Conservation (phyloP, 257 asterid genomes). For the Prunella vulgaris region DNA sequence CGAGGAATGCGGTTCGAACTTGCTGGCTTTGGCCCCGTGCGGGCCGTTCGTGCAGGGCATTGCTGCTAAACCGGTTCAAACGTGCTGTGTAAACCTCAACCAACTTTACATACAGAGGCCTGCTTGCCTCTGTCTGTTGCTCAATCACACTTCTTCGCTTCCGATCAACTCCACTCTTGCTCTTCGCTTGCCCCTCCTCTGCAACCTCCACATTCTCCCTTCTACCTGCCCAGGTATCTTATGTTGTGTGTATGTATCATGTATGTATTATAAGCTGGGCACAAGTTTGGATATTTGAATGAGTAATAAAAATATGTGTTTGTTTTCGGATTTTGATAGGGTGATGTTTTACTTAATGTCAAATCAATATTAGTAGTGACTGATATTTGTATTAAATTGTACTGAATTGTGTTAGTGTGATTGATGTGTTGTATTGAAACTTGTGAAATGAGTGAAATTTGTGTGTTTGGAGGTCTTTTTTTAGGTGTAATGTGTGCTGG, state of each 20-base stretch:
- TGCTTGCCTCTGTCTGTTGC: constrained; percentile 51
- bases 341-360: no score
- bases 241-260: background rate
- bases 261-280: no score
- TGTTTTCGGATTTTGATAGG: no score
- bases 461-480: no score
- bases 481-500: no score
- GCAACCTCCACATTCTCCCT: constrained; percentile 33
- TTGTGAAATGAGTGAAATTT: no score
- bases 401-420: no score
- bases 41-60: constrained; percentile 57
- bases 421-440: no score
- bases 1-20: constrained; percentile 38
- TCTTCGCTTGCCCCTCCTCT: constrained; percentile 57
- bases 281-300: no score
- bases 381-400: no score
- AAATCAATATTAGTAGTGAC: no score
- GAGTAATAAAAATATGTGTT: no score
- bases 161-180: constrained; percentile 63
- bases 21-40: constrained; percentile 48
- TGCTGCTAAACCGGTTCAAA: constrained; percentile 36
- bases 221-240: constrained; percentile 49
- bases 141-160: constrained; percentile 33
- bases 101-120: constrained; percentile 38
- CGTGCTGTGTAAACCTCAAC: constrained; percentile 47